phyloP scores from a whole-genome alignment of 1,284 basidiomycete genomes.

The Fomitiporia mediterranea region DNA sequence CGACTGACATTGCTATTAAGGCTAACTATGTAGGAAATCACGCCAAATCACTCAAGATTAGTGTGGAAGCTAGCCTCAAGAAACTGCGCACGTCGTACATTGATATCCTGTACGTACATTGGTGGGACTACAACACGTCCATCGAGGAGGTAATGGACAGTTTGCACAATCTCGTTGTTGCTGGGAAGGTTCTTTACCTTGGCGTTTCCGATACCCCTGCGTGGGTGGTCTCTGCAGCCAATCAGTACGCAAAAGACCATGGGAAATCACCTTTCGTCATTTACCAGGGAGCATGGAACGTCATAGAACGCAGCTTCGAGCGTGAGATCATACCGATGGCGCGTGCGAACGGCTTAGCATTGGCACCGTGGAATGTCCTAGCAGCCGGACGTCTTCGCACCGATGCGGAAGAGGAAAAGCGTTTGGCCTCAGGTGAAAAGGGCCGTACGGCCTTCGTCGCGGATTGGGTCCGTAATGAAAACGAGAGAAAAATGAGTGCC shows the following conservation, averaged over 20 bases:
- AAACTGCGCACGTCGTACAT: slow-evolving; percentile 37
- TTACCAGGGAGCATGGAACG: slow-evolving; percentile 53
- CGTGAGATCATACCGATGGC: slow-evolving; percentile 60
- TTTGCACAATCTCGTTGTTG: slow-evolving; percentile 33
- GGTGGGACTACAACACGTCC: slow-evolving; percentile 30
- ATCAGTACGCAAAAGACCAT: slow-evolving; percentile 46
- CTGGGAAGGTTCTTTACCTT: slow-evolving; percentile 37
- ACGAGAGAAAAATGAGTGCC: slow-evolving; percentile 27
- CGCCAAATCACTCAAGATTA: slow-evolving; percentile 25
- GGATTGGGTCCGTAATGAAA: slow-evolving; percentile 30
- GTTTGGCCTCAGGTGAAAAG: slow-evolving; percentile 27
- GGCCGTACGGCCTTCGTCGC: slow-evolving; percentile 22
- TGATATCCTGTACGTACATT: slow-evolving; percentile 38
- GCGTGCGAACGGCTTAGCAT: slow-evolving; percentile 35
- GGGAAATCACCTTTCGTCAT: slow-evolving; percentile 50
- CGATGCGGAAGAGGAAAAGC: slow-evolving; percentile 19
- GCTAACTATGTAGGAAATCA: slow-evolving; percentile 32
- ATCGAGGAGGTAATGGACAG: slow-evolving; percentile 35
- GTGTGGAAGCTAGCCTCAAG: slow-evolving; percentile 30
- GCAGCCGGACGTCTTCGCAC: slow-evolving; percentile 16
- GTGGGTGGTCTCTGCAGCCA: slow-evolving; percentile 49
- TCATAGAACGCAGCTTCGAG: slow-evolving; percentile 48
- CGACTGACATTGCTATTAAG: slow-evolving; percentile 20
- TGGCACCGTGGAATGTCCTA: slow-evolving; percentile 30
- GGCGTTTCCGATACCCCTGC: slow-evolving; percentile 43